Conservation (phyloP, 768 basidiomycete species). For the Lactarius tabidus region DNA sequence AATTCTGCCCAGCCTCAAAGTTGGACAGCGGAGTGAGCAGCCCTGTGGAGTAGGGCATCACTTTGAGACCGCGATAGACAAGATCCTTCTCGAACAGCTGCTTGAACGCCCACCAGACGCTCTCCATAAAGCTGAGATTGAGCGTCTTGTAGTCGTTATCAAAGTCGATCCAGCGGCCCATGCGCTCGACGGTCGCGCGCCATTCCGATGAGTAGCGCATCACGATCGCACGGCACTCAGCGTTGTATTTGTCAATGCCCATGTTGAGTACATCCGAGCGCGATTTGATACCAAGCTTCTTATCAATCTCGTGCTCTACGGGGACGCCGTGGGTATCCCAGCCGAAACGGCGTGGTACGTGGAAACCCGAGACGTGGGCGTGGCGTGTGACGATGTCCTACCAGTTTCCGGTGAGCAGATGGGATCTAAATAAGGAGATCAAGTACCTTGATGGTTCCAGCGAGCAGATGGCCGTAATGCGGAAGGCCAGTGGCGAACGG, state of each 20-base stretch:
- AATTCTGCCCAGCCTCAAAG: constrained; percentile 92
- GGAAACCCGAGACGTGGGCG: constrained; percentile 87
- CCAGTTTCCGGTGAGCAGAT: constrained; percentile 4
- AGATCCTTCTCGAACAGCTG: constrained; percentile 89
- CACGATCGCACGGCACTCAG: constrained; percentile 92
- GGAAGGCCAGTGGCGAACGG: constrained; percentile 97
- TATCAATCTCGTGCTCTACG: constrained; percentile 99
- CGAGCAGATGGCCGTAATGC: constrained; percentile 92
- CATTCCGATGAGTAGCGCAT: constrained; percentile 96
- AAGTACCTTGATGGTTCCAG: constrained; percentile 87
- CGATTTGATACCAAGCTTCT: constrained; percentile 85
- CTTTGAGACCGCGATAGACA: constrained; percentile 89
- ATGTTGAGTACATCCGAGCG: constrained; percentile 91
- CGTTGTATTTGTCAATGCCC: constrained; percentile 98
- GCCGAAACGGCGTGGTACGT: constrained; percentile 92
- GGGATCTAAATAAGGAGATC: not conserved
- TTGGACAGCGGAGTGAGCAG: constrained; percentile 95
- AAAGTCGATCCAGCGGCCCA: constrained; percentile 99
- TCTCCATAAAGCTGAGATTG: constrained; percentile 92
- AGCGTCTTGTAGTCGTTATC: constrained; percentile 99
- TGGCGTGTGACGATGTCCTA: constrained; percentile 98
- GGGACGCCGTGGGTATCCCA: constrained; percentile 99
- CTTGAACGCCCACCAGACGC: constrained; percentile 98
- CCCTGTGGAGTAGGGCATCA: constrained; percentile 98
- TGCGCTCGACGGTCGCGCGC: constrained; percentile 91